Conservation (phyloP, 2,329 filamentous ascomycete genomes). For the Sphaceloma murrayae region DNA sequence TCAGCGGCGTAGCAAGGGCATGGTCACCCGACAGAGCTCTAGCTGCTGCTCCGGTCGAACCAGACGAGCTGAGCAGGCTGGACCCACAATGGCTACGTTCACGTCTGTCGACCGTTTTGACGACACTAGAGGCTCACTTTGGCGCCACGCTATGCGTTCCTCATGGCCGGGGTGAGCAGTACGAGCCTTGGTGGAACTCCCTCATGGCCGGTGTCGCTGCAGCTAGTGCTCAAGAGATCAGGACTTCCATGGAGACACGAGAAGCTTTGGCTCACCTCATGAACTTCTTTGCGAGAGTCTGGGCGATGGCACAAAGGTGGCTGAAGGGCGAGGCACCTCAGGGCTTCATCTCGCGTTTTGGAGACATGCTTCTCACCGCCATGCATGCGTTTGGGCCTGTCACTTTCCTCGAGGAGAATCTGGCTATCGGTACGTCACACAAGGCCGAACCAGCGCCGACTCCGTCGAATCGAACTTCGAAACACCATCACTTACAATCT, state of each 20-base stretch:
- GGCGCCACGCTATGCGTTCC: slow-evolving; percentile 39
- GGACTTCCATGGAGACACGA: slow-evolving; percentile 73
- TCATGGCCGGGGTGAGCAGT: slow-evolving; percentile 20
- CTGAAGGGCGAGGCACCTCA: slow-evolving; percentile 26
- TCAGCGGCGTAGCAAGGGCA: slow-evolving; percentile 48
- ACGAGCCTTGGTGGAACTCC: slow-evolving; percentile 30
- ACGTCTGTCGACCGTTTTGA: slow-evolving; percentile 58
- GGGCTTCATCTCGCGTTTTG: slow-evolving; percentile 42
- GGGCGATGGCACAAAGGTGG: slow-evolving; percentile 46
- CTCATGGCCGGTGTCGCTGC: slow-evolving; percentile 55
- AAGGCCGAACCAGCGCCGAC: slow-evolving; percentile 55
- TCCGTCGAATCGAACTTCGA: slow-evolving; percentile 52
- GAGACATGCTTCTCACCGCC: slow-evolving; percentile 41
- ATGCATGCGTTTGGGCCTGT: slow-evolving; percentile 42
- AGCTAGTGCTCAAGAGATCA: slow-evolving; percentile 77
- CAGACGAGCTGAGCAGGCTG: slow-evolving; percentile 71
- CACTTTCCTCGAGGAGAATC: slow-evolving; percentile 42
- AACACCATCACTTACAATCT: slow-evolving; percentile 44
- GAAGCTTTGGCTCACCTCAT: slow-evolving; percentile 66
- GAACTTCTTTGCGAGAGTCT: slow-evolving; percentile 58
- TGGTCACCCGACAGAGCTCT: slow-evolving; percentile 70
- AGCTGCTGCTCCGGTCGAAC: slow-evolving; percentile 40
- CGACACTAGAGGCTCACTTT: slow-evolving; percentile 46
- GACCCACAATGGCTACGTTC: slow-evolving; percentile 81
- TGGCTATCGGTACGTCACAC: slow-evolving; percentile 45